A percentile compares a stretch with the other conserved stretches of the same genome.
These are phyloP conservation scores for Copromyces sp. DNA, from an alignment of 495 filamentous ascomycete genomes.

Conservation along the genomic window DNA sequence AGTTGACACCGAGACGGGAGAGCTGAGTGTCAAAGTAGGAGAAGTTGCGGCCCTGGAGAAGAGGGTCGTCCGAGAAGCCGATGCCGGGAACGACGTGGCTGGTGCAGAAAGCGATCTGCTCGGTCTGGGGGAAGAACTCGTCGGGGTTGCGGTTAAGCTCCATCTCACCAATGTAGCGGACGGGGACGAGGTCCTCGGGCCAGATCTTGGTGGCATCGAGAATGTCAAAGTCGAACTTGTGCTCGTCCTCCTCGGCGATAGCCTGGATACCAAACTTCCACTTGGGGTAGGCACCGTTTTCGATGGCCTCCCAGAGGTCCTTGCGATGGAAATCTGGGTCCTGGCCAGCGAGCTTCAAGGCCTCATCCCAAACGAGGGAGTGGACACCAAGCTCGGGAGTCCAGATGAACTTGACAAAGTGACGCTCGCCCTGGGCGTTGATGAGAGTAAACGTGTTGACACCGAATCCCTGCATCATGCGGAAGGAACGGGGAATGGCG, in stretches of 20 bases:
- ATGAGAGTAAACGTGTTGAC: conserved; percentile 73
- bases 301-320: conserved; percentile 74
- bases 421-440: conserved; percentile 59
- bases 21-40: conserved; percentile 84
- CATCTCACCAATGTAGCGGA: conserved; percentile 71
- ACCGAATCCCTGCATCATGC: conserved; percentile 90
- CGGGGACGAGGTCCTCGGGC: conserved; percentile 75
- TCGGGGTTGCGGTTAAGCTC: conserved; percentile 76
- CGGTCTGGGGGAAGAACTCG: conserved; percentile 79
- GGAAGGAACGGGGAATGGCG: conserved; percentile 66
- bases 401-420: conserved; percentile 78
- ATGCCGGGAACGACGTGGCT: conserved; percentile 79
- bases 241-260: conserved; percentile 56
- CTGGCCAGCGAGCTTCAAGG: conserved; percentile 68
- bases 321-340: conserved; percentile 86
- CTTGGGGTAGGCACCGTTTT: conserved; percentile 58
- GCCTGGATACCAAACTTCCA: conserved; percentile 81
- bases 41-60: conserved; percentile 78
- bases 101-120: conserved; percentile 81
- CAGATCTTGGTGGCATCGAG: conserved; percentile 88
- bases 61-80: conserved; percentile 75
- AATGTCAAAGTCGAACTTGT: conserved; percentile 86
- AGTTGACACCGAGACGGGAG: conserved; percentile 72
- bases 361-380: conserved; percentile 83
- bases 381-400: conserved; percentile 72